phyloP scores from a whole-genome alignment of 2,329 filamentous ascomycete genomes.

The Aureobasidium sp. region DNA sequence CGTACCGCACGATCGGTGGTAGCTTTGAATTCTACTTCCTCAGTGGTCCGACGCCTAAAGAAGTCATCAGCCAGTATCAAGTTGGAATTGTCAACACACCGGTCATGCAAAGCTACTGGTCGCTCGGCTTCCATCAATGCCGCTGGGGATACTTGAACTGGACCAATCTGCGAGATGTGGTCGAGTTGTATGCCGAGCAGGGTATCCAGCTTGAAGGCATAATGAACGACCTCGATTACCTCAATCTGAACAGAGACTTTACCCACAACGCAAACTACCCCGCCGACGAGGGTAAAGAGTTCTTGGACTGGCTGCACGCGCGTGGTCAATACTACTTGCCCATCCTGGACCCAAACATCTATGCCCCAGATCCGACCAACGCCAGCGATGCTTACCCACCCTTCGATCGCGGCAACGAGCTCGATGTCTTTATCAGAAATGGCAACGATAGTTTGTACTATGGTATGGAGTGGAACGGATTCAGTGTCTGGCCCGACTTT shows the following conservation, averaged over 20 bases:
- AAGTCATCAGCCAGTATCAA: slow-evolving; percentile 22
- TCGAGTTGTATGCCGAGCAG: slow-evolving; percentile 44
- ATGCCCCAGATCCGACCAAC: slow-evolving; percentile 60
- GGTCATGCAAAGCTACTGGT: slow-evolving; percentile 24
- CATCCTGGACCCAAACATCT: slow-evolving; percentile 54
- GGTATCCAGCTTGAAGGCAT: slow-evolving; percentile 38
- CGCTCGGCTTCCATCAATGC: slow-evolving; percentile 24
- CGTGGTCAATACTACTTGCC: slow-evolving; percentile 50
- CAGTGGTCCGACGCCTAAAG: slow-evolving; percentile 21
- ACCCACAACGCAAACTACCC: slow-evolving; percentile 46
- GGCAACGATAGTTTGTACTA: slow-evolving; percentile 45
- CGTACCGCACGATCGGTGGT: slow-evolving; percentile 28
- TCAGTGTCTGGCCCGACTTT: slow-evolving; percentile 19
- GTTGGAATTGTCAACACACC: slow-evolving; percentile 24
- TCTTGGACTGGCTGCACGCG: slow-evolving; percentile 44
- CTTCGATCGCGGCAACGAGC: slow-evolving; percentile 46
- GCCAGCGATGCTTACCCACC: slow-evolving; percentile 48
- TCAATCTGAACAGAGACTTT: slow-evolving; percentile 50
- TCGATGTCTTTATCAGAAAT: slow-evolving; percentile 46
- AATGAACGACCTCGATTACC: slow-evolving; percentile 42
- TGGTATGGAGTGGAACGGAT: slow-evolving; percentile 19
- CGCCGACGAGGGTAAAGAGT: slow-evolving; percentile 39
- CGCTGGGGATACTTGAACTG: slow-evolving; percentile 55
- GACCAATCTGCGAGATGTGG: slow-evolving; percentile 53
- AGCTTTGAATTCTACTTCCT: slow-evolving; percentile 24